These are phyloP conservation scores for Oryza glaberrima DNA, from an alignment of 176 grass and related monocot species.

Conservation along the genomic window DNA sequence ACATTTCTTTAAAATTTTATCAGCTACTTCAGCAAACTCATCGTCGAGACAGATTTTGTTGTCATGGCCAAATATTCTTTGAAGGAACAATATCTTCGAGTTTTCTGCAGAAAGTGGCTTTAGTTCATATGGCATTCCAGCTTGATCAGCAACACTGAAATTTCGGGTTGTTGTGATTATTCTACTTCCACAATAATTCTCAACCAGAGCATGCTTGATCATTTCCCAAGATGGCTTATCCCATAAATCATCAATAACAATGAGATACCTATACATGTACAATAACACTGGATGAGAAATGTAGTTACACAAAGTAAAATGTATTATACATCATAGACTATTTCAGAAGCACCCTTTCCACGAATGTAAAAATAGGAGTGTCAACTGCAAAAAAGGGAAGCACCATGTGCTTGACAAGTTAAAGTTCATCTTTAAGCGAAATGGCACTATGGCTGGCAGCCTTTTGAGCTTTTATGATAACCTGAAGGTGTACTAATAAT, in stretches of 20 bases:
- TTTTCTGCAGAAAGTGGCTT: conserved; percentile 9
- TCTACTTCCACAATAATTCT: conserved; percentile 22
- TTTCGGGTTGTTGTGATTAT: not conserved
- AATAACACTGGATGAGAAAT: not conserved
- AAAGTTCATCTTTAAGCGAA: no score
- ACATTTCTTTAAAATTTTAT: conserved; percentile 1
- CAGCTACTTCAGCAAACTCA: not conserved
- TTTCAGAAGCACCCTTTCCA: no score
- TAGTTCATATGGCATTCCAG: conserved; percentile 7
- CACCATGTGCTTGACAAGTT: no score
- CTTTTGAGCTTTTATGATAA: no score
- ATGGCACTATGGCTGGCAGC: no score
- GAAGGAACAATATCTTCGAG: not conserved
- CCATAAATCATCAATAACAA: conserved; percentile 26
- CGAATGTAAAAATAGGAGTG: no score
- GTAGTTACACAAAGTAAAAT: not conserved
- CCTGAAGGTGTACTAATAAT: no score
- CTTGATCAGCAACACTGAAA: not conserved
- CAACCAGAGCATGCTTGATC: not conserved
- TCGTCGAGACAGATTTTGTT: not conserved
- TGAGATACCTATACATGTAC: not conserved
- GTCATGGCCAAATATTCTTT: not conserved
- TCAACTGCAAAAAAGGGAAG: no score
- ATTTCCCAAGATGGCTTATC: conserved; percentile 14
- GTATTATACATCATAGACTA: not conserved